Base-by-base conservation (phyloP, 768 basidiomycete genomes). In the Pisolithus marmoratus region DNA sequence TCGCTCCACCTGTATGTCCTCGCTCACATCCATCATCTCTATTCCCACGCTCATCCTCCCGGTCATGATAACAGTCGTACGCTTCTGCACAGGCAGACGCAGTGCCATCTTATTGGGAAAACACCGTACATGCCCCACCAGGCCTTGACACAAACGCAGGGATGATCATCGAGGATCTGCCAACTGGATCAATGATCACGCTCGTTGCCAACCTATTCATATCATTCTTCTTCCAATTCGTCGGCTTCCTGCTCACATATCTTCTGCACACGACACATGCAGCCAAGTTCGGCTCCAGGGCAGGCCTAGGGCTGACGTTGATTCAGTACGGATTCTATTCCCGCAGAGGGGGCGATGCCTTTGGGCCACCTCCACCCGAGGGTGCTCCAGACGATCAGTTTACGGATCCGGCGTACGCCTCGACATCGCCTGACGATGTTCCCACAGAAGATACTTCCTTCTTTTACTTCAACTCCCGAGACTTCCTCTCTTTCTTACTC, bases 81-180 rank as follows among this genome's bases (percentile, higher is more conserved):
- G 77, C 84, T 12, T 79, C 85, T 15, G 96, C 95, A 2, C 85
- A 92, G 55, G 80, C 85, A 26, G 95, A 99, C 63, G 82, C 90
- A 0, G 94, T 89, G 0, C 96, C 96, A 0, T 81, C 92, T 0
- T 99, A 99, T 69, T 97, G 93, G 90, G 95, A 99, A 64, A 97
- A 90, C 1, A 94, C 92, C 0, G 82, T 97, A 8, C 89, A 94
- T 54, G 84, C 94, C 0, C 92, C 92, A 0, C 68, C 73, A 0
- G 72, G 75, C 24, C 51, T 76, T 36, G 77, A 79, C 45, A 67
- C 68, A 1, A 65, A 75, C 41, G 72, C 79, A 3, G 78, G 83
- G 62, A 86, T 97, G 76, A 81, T 96, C 66, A 85, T 99, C 57
- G 94, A 95, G 54, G 87, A 94, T 52, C 83, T 98, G 38, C 92